Percentiles rank a stretch among this genome's conserved stretches.
phyloP scores from a whole-genome alignment of 257 asterid genomes.

The Capsicum rhomboideum region DNA sequence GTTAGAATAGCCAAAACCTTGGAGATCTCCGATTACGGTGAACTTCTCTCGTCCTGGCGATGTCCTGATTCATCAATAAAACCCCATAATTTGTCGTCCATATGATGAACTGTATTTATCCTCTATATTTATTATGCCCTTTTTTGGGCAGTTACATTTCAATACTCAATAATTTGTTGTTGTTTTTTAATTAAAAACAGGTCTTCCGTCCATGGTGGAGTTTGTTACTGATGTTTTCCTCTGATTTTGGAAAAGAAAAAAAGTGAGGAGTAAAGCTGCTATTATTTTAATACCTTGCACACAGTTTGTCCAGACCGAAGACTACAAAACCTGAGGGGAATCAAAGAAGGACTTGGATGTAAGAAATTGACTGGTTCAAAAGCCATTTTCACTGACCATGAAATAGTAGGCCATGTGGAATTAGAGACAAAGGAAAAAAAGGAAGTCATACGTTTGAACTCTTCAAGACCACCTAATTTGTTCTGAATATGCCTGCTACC shows the following conservation, averaged over 20 bases:
- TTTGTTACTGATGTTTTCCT: neutral
- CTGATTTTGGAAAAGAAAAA: neutral
- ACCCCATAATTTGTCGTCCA: neutral
- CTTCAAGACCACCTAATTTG: constrained; percentile 51
- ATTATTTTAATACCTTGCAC: constrained; percentile 44
- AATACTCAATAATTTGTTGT: neutral
- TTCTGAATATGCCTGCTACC: constrained; percentile 46
- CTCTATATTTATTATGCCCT: neutral
- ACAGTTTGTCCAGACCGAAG: constrained; percentile 51
- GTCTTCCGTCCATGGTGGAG: neutral
- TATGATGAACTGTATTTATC: neutral
- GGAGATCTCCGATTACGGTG: constrained; percentile 65
- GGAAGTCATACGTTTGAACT: constrained; percentile 54
- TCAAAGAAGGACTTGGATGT: neutral
- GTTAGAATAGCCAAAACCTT: constrained; percentile 65
- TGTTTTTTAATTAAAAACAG: neutral
- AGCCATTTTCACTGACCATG: neutral
- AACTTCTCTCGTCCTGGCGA: constrained; percentile 54
- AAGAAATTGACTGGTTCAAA: neutral
- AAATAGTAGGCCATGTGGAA: neutral
- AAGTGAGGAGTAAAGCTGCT: neutral
- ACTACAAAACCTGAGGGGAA: constrained; percentile 57
- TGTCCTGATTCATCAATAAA: constrained; percentile 34
- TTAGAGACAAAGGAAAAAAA: neutral
- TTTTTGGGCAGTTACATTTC: neutral